Evolutionary conservation across 2,329 filamentous ascomycete genomes (phyloP).

Genomic region (Fusarium coicis): DNA sequence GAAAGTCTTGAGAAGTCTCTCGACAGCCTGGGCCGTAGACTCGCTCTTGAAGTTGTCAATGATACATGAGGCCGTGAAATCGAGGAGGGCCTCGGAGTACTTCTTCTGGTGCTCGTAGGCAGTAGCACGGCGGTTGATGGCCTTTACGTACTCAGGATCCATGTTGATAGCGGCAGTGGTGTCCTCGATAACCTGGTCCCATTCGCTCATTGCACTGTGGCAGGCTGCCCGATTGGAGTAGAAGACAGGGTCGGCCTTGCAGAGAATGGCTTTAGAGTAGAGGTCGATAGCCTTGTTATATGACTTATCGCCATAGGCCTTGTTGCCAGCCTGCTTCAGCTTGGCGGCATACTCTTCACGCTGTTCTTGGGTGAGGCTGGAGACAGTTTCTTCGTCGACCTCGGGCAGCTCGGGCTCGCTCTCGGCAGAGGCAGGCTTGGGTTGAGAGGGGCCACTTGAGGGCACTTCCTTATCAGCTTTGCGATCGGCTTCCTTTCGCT

Average conservation of each 20-base stretch:
- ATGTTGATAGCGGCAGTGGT: constrained; percentile 94
- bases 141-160: constrained; percentile 96
- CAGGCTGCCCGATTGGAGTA: constrained; percentile 99
- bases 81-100: constrained; percentile 93
- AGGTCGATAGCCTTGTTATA: constrained; percentile 94
- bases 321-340: constrained; percentile 95
- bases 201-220: constrained; percentile 91
- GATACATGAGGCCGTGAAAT: constrained; percentile 99
- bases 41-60: constrained; percentile 98
- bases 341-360: constrained; percentile 89
- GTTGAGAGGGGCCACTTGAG: constrained; percentile 49
- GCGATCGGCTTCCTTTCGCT: constrained; percentile 82
- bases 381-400: constrained; percentile 67
- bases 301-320: constrained; percentile 93
- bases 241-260: constrained; percentile 97
- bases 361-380: constrained; percentile 67
- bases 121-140: constrained; percentile 93
- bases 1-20: constrained; percentile 94
- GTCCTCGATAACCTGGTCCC: constrained; percentile 97
- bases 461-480: constrained; percentile 60
- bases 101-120: constrained; percentile 94
- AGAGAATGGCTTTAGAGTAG: constrained; percentile 94
- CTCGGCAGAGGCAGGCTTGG: constrained; percentile 65
- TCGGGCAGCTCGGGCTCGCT: constrained; percentile 76
- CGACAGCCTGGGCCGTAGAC: constrained; percentile 86